phyloP scores from a whole-genome alignment of 78 protist genomes.

The Dictyostelium firmibasis region DNA sequence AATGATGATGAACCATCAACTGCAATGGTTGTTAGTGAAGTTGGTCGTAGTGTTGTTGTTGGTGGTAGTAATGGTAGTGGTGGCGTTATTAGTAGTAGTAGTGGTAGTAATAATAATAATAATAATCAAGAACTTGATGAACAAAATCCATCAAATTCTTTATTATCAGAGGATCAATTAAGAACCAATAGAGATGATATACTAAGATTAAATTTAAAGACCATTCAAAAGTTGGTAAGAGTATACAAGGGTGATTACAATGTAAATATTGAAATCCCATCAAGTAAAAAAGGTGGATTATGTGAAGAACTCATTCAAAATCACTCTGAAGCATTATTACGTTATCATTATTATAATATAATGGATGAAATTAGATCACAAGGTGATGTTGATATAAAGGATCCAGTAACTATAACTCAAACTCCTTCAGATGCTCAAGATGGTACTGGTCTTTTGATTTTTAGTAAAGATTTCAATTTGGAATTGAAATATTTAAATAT shows the following conservation, averaged over 20 bases:
- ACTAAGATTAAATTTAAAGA: not conserved
- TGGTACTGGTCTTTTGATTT: not conserved
- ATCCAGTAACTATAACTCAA: not conserved
- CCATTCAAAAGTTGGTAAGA: slow-evolving; percentile 16
- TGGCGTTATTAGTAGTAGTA: not conserved
- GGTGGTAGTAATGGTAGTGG: not conserved
- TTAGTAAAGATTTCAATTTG: slow-evolving; percentile 23
- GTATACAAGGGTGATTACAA: slow-evolving; percentile 34
- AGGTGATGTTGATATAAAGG: not conserved
- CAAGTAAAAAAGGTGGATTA: slow-evolving; percentile 11
- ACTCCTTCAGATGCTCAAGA: not conserved
- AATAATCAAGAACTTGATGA: not conserved
- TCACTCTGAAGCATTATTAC: slow-evolving; percentile 10
- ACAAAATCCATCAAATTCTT: not conserved
- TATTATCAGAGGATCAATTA: not conserved
- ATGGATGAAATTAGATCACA: not conserved
- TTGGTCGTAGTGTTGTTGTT: not conserved
- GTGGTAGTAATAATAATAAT: too few species aligned
- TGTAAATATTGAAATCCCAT: slow-evolving; percentile 27
- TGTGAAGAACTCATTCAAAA: slow-evolving; percentile 14
- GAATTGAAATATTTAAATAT: slow-evolving; percentile 14
- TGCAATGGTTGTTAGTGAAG: not conserved
- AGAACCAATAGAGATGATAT: slow-evolving; percentile 6
- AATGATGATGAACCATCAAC: not conserved
- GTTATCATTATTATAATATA: slow-evolving; percentile 5